Base-by-base conservation (phyloP, 306 rosid species). In the Rubus parviflorus region DNA sequence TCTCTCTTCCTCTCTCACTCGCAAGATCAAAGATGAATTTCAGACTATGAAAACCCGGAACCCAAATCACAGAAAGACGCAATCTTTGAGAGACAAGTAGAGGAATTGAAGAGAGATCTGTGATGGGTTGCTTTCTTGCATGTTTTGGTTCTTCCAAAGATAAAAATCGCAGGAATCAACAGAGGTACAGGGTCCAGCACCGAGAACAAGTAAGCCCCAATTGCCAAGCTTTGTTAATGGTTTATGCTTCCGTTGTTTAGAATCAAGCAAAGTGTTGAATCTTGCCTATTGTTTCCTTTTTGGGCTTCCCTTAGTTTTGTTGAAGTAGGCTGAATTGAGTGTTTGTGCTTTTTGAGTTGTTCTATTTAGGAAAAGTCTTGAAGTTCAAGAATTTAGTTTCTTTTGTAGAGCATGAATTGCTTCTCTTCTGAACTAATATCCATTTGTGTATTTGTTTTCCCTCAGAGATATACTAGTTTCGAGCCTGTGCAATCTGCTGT, bases 91-190 rank as follows among this genome's bases (percentile, higher is more conserved):
- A 71, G 35, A 43, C 52, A 70, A 46, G 42, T 57, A 81, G 66
- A 74, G 68, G 22, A 85, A 42, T 42, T 42, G 46, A 8, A 42
- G 69, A 63, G 75, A 56, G 41, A 70, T 74, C 75, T 60, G 35
- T 69, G 42, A 93, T 91, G 97, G 93, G 93, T 86, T 91, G 98
- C 73, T 88, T 91, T 79, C 88, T 88, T 76, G 90, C 79, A 19
- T 93, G 97, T 77, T 91, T 93, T 88, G 90, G 96, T 87, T 87
- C 91, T 79, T 88, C 92, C 80, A 86, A 85, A 75, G 87, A 83
- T 68, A 86, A 74, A 22, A 88, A 83, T 23, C 81, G 82, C 75
- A 73, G 86, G 67, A 88, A 62, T 5, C 70, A 38, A 19, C 88
- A 70, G 15, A 79, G 67, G 63, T 80, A 41, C 79, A 84, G 87